A percentile compares a stretch with the other conserved stretches of the same genome.
Evolutionary conservation across 805 yeast species (phyloP).

Genomic region (Saccharomycopsis fodiens): DNA sequence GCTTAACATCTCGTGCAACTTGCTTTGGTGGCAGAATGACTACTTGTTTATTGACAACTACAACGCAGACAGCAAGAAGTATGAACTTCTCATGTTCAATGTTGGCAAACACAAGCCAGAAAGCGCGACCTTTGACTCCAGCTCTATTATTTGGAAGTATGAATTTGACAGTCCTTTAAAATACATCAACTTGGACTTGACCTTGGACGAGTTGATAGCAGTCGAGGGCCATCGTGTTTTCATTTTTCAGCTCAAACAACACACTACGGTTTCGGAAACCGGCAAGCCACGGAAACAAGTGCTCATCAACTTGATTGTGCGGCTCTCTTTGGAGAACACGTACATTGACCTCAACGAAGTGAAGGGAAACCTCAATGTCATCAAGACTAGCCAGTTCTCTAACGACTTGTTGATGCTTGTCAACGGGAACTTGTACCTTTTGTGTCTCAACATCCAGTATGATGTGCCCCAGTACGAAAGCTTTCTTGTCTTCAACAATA

Average conservation of each 20-base stretch:
- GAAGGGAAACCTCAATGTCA: conserved; percentile 18
- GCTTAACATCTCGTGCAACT: conserved; percentile 11
- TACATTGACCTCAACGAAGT: conserved; percentile 19
- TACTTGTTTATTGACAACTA: conserved; percentile 17
- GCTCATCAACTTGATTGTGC: conserved; percentile 13
- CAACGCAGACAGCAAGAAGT: conserved; percentile 13
- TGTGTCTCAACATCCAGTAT: conserved; percentile 13
- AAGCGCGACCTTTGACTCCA: conserved; percentile 21
- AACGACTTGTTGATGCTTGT: conserved; percentile 23
- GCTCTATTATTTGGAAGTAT: conserved; percentile 26
- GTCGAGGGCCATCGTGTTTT: conserved; percentile 21
- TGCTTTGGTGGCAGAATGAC: conserved; percentile 20
- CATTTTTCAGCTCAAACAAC: conserved; percentile 23
- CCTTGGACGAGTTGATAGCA: conserved; percentile 21
- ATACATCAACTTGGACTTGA: conserved; percentile 21
- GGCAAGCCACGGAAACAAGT: conserved; percentile 15
- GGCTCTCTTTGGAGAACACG: conserved; percentile 20
- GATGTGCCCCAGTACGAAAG: conserved; percentile 9
- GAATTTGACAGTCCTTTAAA: conserved; percentile 23
- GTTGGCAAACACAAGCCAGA: conserved; percentile 14
- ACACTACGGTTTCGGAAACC: conserved; percentile 15
- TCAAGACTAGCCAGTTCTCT: conserved; percentile 12
- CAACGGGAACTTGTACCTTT: conserved; percentile 24
- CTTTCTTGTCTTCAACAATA: conserved; percentile 16
- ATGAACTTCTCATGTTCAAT: conserved; percentile 19